A percentile compares a stretch with the other conserved stretches of the same genome.
Conservation (phyloP, 2,329 filamentous ascomycete species). For the Trichophyton benhamiae region DNA sequence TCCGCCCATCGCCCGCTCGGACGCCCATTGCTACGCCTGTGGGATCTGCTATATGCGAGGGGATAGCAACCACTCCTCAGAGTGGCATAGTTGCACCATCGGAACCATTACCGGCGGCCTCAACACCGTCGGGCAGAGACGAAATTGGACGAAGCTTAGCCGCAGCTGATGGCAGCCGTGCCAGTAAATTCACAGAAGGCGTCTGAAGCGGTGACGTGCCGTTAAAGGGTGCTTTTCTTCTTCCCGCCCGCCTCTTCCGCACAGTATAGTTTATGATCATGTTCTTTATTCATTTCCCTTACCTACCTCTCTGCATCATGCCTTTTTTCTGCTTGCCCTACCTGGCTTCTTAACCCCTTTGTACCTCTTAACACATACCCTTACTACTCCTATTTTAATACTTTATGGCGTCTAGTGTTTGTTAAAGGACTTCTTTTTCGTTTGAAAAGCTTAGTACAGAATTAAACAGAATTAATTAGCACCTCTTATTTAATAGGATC, state of each 20-base stretch:
- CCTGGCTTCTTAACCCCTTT: neutral
- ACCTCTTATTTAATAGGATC: neutral
- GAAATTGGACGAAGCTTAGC: slow-evolving; percentile 32
- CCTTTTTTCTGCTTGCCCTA: neutral
- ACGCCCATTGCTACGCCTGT: slow-evolving; percentile 30
- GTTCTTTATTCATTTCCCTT: neutral
- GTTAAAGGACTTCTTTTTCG: neutral
- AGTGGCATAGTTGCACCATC: slow-evolving; percentile 13
- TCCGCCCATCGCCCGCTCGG: slow-evolving; percentile 33
- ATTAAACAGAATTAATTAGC: neutral
- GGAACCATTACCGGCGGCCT: slow-evolving; percentile 19
- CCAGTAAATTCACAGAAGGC: slow-evolving; percentile 33
- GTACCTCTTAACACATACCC: neutral
- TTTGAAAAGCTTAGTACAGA: slow-evolving; percentile 4
- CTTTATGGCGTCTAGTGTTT: neutral
- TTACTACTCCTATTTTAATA: neutral
- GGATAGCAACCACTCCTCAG: slow-evolving; percentile 12
- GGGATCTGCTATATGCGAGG: slow-evolving; percentile 17
- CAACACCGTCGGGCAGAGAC: slow-evolving; percentile 24
- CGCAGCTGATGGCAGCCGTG: slow-evolving; percentile 34
- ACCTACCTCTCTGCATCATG: neutral
- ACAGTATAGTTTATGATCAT: neutral
- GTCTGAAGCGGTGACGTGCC: slow-evolving; percentile 14
- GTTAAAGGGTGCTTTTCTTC: neutral
- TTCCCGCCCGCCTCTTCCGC: neutral